Conservation (phyloP, 1,284 basidiomycete genomes). For the Pisolithus thermaeus region DNA sequence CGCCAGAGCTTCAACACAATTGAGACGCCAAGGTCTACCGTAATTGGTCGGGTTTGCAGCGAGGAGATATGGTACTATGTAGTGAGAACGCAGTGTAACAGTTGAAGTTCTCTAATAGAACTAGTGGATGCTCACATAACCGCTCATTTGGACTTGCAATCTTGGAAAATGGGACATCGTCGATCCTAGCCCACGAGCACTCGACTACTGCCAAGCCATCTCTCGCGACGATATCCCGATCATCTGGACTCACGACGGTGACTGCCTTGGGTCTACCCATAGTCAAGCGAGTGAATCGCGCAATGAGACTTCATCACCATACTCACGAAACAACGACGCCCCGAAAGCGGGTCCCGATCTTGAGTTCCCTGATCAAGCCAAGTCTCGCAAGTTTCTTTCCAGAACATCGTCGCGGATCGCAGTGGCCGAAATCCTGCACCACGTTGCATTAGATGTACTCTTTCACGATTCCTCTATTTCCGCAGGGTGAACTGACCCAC, state of each 20-base stretch:
- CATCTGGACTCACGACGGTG: conserved; percentile 76
- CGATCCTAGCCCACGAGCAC: conserved; percentile 93
- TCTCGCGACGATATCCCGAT: conserved; percentile 73
- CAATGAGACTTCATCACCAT: neutral
- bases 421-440: conserved; percentile 89
- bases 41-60: conserved; percentile 95
- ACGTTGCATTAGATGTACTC: neutral
- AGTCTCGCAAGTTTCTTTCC: conserved; percentile 90
- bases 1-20: conserved; percentile 90
- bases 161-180: conserved; percentile 92
- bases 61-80: conserved; percentile 82
- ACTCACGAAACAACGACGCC: conserved; percentile 91
- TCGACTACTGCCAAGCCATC: conserved; percentile 92
- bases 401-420: conserved; percentile 91
- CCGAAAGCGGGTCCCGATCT: conserved; percentile 82
- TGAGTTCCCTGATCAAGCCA: conserved; percentile 80
- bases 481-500: conserved; percentile 59
- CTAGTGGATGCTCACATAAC: conserved; percentile 52
- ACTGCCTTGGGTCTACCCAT: conserved; percentile 76
- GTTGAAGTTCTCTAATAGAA: neutral
- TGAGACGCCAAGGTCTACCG: conserved; percentile 88
- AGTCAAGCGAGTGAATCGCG: neutral
- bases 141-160: conserved; percentile 92
- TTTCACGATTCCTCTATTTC: neutral
- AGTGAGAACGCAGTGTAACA: neutral